Base-by-base conservation (phyloP, 2,329 filamentous ascomycete species). In the Cercospora sojina region DNA sequence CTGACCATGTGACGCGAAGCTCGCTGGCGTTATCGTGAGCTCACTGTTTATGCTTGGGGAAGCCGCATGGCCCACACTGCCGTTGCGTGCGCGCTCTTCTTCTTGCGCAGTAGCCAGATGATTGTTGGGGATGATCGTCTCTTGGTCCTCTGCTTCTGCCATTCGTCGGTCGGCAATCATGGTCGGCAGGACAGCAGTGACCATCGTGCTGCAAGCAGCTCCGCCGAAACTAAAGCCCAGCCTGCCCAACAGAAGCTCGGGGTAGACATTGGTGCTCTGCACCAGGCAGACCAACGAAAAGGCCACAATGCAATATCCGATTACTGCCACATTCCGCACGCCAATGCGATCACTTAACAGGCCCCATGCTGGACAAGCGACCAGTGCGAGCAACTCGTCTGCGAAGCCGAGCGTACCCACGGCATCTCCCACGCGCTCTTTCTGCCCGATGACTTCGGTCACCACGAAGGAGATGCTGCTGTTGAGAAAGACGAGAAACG, bases 161-260 rank as follows among this genome's bases (percentile, higher is more conserved):
- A 71, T 68, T 9, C 67, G 59, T 31, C 66, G 69, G 31, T 72
- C 67, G 13, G 74, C 74, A 10, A 86, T 86, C 79, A 90, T 87
- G 29, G 84, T 89, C 1, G 95, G 95, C 25, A 99, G 83, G 55
- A 96, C 92, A 3, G 95, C 95, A 8, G 95, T 98, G 20, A 99
- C 95, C 95, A 99, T 99, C 1, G 95, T 98, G 13, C 93, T 79
- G 38, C 82, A 84, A 23, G 94, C 95, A n/a, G 93, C 93, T 20
- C 91, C 95, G 25, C 95, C 95, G 18, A 97, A 73, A 71, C 93
- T 95, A 79, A 99, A 99, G 64, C 96, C 82, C 59, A 98, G 83
- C 71, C 95, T 86, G 63, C 91, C 93, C 49, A 97, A 81, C 63
- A 98, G 82, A 71, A 99, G 83, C 77, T 96, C 90, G 9, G 95